Evolutionary conservation across 306 rosid genomes (phyloP), one percentile per base, ranked within the genome.

Genomic region (Macrotyloma uniflorum): DNA sequence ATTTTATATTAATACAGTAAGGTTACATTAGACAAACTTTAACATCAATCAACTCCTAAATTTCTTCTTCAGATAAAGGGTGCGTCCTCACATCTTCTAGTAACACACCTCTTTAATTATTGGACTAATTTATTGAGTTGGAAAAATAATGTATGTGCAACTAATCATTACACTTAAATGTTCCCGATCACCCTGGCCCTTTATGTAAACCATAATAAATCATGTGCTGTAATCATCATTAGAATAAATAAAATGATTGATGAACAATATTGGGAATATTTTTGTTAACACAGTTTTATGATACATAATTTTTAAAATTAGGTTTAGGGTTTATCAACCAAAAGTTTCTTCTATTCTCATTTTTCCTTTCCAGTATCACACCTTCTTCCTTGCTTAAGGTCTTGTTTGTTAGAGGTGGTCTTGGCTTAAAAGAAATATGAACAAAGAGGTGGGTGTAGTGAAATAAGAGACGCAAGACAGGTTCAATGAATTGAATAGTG

Each of bases 401-500:
- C n/a, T n/a, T n/a, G n/a, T n/a, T n/a, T n/a, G n/a, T n/a, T n/a
- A n/a, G n/a, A n/a, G n/a, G n/a, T n/a, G n/a, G n/a, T n/a, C n/a
- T n/a, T 4, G 51, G 51, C 51, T 49, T 8, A 22, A 22, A 22
- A 57, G 24, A 59, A 58, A 62, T 15, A 38, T 67, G 59, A 77
- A 50, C 14, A 70, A 49, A 67, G 38, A n/a, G 46, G 20, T 33
- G 1, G 19, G 32, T 26, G 20, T 13, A 32, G 43, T 62, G 67
- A 62, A 15, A 15, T 15, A 59, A 62, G 22, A 14, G 2, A 32
- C 13, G 23, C 11, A 36, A 26, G 9, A 6, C 45, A 6, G 16
- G 45, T 79, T 70, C 53, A 79, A 22, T 59, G 66, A 26, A 59
- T 59, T 69, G 83, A 79, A 70, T 9, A 46, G 1, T 49, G 54